Evolutionary conservation across 176 grass and related monocot species (phyloP).

Genomic region (Musa beccarii): DNA sequence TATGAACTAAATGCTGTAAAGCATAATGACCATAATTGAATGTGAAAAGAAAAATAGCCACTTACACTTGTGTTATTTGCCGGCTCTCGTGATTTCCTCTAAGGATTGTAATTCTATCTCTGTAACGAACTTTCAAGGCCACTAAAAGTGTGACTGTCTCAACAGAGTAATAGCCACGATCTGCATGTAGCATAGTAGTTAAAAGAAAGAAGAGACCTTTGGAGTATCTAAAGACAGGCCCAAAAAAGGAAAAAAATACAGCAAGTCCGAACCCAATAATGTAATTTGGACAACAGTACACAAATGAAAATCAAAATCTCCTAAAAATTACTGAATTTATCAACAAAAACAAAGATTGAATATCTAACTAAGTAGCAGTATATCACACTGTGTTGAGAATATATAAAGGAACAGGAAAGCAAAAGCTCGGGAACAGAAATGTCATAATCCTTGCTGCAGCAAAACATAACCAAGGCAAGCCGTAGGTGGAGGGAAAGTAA

Average conservation of each 20-base stretch:
- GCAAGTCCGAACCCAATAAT: background rate
- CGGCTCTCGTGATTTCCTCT: constrained; percentile 96
- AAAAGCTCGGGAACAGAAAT: no score
- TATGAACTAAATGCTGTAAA: background rate
- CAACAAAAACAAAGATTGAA: no score
- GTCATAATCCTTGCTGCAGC: no score
- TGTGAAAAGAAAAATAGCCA: background rate
- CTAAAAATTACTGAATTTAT: no score
- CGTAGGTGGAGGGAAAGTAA: no score
- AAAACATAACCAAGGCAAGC: no score
- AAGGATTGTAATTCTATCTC: constrained; percentile 95
- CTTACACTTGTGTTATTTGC: constrained; percentile 98
- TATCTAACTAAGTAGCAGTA: no score
- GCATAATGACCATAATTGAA: no score
- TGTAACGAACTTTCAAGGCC: constrained; percentile 88
- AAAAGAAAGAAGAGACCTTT: background rate
- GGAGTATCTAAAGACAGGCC: background rate
- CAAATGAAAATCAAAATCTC: no score
- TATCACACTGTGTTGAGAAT: no score
- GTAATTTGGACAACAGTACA: no score
- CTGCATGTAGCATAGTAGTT: constrained; percentile 24
- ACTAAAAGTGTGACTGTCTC: constrained; percentile 79
- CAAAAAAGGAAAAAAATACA: background rate
- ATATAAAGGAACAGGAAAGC: no score
- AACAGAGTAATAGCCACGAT: constrained; percentile 91